These are phyloP conservation scores for Cardamine occulta DNA, from an alignment of 345 rosid genomes.

Conservation along the genomic window DNA sequence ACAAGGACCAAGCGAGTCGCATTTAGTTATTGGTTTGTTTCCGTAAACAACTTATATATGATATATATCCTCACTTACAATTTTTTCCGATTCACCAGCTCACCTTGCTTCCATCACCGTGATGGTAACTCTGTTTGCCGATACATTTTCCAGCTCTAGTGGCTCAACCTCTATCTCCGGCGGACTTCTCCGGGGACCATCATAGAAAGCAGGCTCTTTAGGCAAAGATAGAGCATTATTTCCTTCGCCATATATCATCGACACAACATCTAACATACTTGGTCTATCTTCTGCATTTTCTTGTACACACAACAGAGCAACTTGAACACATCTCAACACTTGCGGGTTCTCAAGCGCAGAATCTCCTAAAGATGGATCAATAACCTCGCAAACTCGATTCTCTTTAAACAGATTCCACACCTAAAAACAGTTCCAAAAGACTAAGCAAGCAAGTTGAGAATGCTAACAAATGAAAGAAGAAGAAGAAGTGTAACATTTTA, in stretches of 20 bases:
- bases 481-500: neutral
- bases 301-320: slow-evolving; percentile 45
- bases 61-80: no score
- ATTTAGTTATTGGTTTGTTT: no score
- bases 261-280: slow-evolving; percentile 42
- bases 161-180: slow-evolving; percentile 36
- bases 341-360: slow-evolving; percentile 16
- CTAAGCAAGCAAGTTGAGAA: slow-evolving; percentile 2
- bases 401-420: slow-evolving; percentile 42
- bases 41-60: no score
- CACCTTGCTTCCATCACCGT: no score
- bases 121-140: slow-evolving; percentile 21
- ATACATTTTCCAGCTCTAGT: slow-evolving; percentile 25
- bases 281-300: slow-evolving; percentile 41
- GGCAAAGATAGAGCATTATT: slow-evolving; percentile 38
- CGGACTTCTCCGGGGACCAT: slow-evolving; percentile 32
- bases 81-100: no score
- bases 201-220: slow-evolving; percentile 45
- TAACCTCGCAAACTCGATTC: slow-evolving; percentile 18
- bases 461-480: neutral
- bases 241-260: slow-evolving; percentile 41
- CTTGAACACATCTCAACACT: slow-evolving; percentile 43
- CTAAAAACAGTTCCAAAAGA: slow-evolving; percentile 25
- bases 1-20: no score
- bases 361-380: slow-evolving; percentile 44